Conservation (phyloP, 2,329 filamentous ascomycete genomes). For the Aschersonia sp. region DNA sequence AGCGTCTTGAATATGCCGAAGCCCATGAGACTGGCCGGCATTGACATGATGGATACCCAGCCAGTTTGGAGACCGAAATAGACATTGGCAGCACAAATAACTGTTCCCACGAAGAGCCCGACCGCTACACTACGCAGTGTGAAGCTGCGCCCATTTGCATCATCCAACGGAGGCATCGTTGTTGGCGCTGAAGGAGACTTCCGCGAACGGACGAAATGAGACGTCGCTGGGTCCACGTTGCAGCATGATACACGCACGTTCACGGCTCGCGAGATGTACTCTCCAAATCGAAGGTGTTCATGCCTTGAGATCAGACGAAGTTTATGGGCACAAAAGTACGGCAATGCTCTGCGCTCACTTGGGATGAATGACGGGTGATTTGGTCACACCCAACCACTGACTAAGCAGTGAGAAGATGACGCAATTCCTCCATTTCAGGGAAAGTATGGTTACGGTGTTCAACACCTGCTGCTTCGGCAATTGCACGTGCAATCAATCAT, state of each 20-base stretch:
- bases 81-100: constrained; percentile 95
- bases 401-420: background rate
- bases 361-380: too few species aligned
- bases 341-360: too few species aligned
- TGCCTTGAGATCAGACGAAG: too few species aligned
- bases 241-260: too few species aligned
- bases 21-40: constrained; percentile 87
- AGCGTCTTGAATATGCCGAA: constrained; percentile 85
- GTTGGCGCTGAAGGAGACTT: background rate
- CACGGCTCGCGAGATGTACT: too few species aligned
- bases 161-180: constrained; percentile 3
- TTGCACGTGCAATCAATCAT: too few species aligned
- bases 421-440: background rate
- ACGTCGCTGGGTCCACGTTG: too few species aligned
- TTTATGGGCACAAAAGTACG: too few species aligned
- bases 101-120: constrained; percentile 68
- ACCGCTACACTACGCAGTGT: constrained; percentile 67
- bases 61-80: constrained; percentile 93
- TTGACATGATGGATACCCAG: constrained; percentile 72
- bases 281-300: too few species aligned
- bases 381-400: background rate
- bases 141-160: constrained; percentile 50
- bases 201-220: too few species aligned
- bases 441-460: too few species aligned
- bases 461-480: too few species aligned